Evolutionary conservation across 768 basidiomycete species (phyloP).

Genomic region (Clathrus columnatus): DNA sequence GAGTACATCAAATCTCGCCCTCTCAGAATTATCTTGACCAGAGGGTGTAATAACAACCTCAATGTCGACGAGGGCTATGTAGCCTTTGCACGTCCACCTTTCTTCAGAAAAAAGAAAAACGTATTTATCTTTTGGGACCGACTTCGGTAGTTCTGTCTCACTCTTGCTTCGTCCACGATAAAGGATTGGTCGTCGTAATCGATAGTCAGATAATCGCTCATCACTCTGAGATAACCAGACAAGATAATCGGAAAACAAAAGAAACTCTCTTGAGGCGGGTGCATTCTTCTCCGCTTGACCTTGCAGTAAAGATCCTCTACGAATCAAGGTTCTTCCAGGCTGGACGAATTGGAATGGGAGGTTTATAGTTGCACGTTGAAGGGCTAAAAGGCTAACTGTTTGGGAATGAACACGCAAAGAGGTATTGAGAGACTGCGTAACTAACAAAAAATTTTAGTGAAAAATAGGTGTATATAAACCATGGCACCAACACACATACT

Average conservation of each 20-base stretch:
- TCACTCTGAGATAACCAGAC: constrained; percentile 62
- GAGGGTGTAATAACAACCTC: constrained; percentile 55
- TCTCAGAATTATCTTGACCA: constrained; percentile 41
- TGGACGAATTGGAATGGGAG: constrained; percentile 71
- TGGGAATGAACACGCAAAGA: constrained; percentile 72
- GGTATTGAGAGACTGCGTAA: constrained; percentile 68
- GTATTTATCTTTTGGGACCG: constrained; percentile 8
- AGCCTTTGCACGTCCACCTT: constrained; percentile 65
- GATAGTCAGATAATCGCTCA: constrained; percentile 17
- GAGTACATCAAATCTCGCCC: constrained; percentile 54
- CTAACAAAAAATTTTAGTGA: constrained; percentile 38
- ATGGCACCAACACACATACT: constrained; percentile 14
- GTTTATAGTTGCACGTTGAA: constrained; percentile 69
- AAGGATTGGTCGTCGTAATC: constrained; percentile 24
- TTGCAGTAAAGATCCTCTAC: constrained; percentile 54
- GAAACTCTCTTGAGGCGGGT: constrained; percentile 56
- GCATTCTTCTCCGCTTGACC: constrained; percentile 11
- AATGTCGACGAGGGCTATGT: constrained; percentile 59
- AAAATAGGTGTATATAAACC: background rate
- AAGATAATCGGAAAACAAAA: constrained; percentile 77
- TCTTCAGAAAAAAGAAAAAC: constrained; percentile 40
- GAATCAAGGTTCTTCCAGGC: constrained; percentile 74
- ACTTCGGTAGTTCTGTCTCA: constrained; percentile 43
- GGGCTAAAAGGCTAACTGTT: constrained; percentile 63
- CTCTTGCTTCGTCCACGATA: constrained; percentile 47